Evolutionary conservation across 345 rosid species (phyloP), one percentile per base, ranked within the genome.

Genomic region (Ceriops decandra): DNA sequence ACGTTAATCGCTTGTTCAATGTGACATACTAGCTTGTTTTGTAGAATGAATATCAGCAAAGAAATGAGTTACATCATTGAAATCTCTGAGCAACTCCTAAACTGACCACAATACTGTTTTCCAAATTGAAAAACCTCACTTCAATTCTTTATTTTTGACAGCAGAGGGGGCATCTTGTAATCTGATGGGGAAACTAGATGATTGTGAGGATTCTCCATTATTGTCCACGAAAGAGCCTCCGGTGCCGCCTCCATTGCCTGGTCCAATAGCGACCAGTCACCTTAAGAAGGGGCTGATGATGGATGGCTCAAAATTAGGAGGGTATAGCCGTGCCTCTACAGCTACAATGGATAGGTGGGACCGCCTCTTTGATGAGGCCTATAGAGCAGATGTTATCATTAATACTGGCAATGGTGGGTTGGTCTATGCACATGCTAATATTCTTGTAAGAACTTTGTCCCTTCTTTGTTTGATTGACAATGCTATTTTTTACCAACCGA

Each of bases 341-440:
- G 80, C 81, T 4, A 69, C 88, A 3, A 82, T 70, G 61, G 82
- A 86, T 66, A 21, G 79, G 74, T 93, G 90, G 87, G 97, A 93
- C 62, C 83, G 80, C 38, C 87, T 93, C 63, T 93, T 93, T 72
- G 86, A 85, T 54, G 77, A 78, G 32, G 96, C 89, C 47, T 88
- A 87, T 38, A 83, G 82, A 78, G 88, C 98, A 15, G 93, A 93
- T 66, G 90, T 91, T 42, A 63, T 60, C 0, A 80, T 93, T 57
- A 70, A 57, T 35, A 81, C 96, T 4, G 88, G 84, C 24, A 68
- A 70, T 68, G 88, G 89, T 42, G 83, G 78, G 56, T 67, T 62
- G 66, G 69, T 93, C 69, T 85, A 79, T 38, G 97, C 95, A 56
- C 98, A 93, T 73, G 82, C 95, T 42, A 77, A 71, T 59, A 64